Evolutionary conservation across 495 filamentous ascomycete genomes (phyloP).

Genomic region (Bathelium albidoporum): DNA sequence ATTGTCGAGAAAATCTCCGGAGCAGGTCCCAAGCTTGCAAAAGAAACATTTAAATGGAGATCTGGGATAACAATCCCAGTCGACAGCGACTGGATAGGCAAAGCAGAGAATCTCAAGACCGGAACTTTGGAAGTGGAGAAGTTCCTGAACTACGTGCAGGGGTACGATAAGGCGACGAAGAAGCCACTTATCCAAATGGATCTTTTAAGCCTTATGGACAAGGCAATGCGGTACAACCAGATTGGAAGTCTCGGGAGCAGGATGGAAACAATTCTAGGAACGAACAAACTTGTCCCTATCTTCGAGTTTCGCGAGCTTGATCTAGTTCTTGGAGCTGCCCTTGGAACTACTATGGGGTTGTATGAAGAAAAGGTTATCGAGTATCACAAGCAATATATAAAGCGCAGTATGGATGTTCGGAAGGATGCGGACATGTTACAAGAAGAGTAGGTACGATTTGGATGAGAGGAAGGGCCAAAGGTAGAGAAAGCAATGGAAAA

Average conservation of each 20-base stretch:
- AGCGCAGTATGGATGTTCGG: not conserved
- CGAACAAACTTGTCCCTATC: not conserved
- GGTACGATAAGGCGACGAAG: not conserved
- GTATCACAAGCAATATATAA: not conserved
- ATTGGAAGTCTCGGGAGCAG: not conserved
- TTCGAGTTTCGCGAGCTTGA: not conserved
- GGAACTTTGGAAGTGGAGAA: not conserved
- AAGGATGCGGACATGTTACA: not conserved
- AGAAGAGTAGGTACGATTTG: not conserved
- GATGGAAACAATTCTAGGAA: not conserved
- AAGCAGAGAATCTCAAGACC: not conserved
- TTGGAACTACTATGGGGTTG: not conserved
- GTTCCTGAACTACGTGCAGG: not conserved
- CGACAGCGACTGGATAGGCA: not conserved
- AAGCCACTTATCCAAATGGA: not conserved
- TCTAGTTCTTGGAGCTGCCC: not conserved
- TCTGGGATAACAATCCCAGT: not conserved
- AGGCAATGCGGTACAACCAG: not conserved
- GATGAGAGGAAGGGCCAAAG: not conserved
- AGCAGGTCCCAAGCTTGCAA: not conserved
- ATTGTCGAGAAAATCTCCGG: not conserved
- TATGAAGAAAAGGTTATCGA: not conserved
- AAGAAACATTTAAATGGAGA: not conserved
- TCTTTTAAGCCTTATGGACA: not conserved
- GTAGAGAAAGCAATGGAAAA: not conserved